Conservation (phyloP, 805 yeast species). For the Kodamaea kaohsiungensis region DNA sequence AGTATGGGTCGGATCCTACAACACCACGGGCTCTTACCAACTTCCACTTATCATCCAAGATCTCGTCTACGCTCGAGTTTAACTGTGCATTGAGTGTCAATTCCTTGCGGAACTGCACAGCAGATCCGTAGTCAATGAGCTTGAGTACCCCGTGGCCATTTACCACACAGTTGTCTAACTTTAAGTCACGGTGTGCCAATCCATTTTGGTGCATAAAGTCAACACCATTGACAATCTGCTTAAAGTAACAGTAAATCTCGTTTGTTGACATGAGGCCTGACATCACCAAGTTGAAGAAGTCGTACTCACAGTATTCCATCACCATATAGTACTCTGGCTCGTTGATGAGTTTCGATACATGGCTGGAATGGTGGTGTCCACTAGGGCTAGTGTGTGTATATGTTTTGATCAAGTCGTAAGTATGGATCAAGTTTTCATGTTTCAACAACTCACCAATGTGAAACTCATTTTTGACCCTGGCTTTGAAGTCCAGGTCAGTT, state of each 20-base stretch:
- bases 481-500: slow-evolving; percentile 65
- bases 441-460: slow-evolving; percentile 71
- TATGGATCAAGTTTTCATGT: slow-evolving; percentile 79
- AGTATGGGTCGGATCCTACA: slow-evolving; percentile 94
- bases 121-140: slow-evolving; percentile 91
- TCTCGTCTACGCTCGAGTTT: slow-evolving; percentile 15
- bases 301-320: slow-evolving; percentile 92
- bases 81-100: slow-evolving; percentile 4
- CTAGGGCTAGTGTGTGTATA: neutral
- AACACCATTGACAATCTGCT: slow-evolving; percentile 77
- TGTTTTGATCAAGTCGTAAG: slow-evolving; percentile 77
- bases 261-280: slow-evolving; percentile 69
- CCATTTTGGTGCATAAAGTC: slow-evolving; percentile 77
- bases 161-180: slow-evolving; percentile 92
- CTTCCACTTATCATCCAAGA: slow-evolving; percentile 47
- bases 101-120: slow-evolving; percentile 76
- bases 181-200: slow-evolving; percentile 89
- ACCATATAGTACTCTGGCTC: slow-evolving; percentile 58
- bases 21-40: slow-evolving; percentile 72
- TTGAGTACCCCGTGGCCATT: slow-evolving; percentile 72
- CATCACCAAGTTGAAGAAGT: slow-evolving; percentile 92
- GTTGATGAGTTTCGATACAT: slow-evolving; percentile 25
- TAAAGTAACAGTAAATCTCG: slow-evolving; percentile 80
- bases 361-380: slow-evolving; percentile 6
- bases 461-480: slow-evolving; percentile 80